Percentiles rank a stretch among this genome's conserved stretches.
Conservation (phyloP, 2,329 filamentous ascomycete species). For the Penicillium digitatum region DNA sequence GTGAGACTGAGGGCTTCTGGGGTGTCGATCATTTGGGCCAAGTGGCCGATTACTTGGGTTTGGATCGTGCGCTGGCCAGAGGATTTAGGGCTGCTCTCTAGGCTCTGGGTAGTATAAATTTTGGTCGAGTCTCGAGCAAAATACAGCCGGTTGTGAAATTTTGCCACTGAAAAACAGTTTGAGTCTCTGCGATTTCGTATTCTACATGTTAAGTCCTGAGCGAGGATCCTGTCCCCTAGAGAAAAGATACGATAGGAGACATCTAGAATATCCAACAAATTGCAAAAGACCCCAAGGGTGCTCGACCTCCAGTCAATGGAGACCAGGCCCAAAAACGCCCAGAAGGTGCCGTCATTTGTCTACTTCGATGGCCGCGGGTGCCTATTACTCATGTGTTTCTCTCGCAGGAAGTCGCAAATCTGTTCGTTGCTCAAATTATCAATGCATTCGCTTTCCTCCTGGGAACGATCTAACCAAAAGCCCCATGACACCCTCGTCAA, state of each 20-base stretch:
- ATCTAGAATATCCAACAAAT: neutral
- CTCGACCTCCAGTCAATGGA: conserved; percentile 1
- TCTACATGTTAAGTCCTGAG: neutral
- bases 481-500: neutral
- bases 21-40: conserved; percentile 59
- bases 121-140: neutral
- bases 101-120: neutral
- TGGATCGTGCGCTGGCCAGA: conserved; percentile 40
- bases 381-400: conserved; percentile 28
- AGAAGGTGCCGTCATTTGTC: neutral
- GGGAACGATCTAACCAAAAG: neutral
- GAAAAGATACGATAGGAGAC: neutral
- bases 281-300: neutral
- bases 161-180: neutral
- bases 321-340: neutral
- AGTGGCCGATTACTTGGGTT: conserved; percentile 51
- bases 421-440: conserved; percentile 30
- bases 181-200: neutral
- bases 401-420: conserved; percentile 32
- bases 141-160: neutral
- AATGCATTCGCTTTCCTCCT: conserved; percentile 24
- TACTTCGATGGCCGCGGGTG: conserved; percentile 8
- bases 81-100: conserved; percentile 32
- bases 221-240: conserved; percentile 2
- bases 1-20: conserved; percentile 55